Evolutionary conservation across 768 basidiomycete genomes (phyloP).

Genomic region (Leccinum olivaceopallidum): DNA sequence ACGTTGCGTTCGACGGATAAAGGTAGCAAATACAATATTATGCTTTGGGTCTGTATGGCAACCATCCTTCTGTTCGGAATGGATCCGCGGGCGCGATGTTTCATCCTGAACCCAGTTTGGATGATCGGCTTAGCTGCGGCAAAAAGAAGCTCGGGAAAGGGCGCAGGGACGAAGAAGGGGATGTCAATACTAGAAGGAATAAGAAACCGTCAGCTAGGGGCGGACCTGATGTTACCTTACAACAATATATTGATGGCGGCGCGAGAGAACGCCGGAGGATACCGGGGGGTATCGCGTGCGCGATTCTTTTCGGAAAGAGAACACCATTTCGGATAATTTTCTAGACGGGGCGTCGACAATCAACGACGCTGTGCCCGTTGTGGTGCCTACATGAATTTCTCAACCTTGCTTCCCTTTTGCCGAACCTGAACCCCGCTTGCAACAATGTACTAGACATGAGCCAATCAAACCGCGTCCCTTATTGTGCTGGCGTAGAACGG

Average conservation of each 20-base stretch:
- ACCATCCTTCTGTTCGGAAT: conserved; percentile 12
- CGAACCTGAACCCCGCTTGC: conserved; percentile 11
- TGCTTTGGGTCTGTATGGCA: conserved; percentile 20
- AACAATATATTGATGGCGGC: conserved; percentile 12
- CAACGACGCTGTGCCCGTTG: neutral
- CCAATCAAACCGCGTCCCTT: conserved; percentile 13
- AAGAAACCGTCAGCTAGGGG: conserved; percentile 9
- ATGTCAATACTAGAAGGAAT: conserved; percentile 12
- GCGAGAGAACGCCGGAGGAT: conserved; percentile 21
- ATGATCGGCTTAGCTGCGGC: conserved; percentile 29
- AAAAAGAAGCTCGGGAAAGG: conserved; percentile 21
- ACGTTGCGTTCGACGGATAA: conserved; percentile 13
- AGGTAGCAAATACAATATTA: conserved; percentile 1
- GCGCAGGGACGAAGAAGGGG: conserved; percentile 18
- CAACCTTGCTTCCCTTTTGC: conserved; percentile 7
- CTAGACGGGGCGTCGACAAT: conserved; percentile 5
- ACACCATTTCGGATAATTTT: neutral
- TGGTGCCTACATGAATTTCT: neutral
- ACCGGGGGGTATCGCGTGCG: conserved; percentile 12
- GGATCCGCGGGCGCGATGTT: conserved; percentile 31
- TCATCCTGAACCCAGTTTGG: conserved; percentile 12
- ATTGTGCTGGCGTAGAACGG: conserved; percentile 4
- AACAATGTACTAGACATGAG: conserved; percentile 13
- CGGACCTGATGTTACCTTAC: conserved; percentile 8
- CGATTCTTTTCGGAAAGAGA: conserved; percentile 2